These are phyloP conservation scores for Suillus spraguei DNA, from an alignment of 768 basidiomycete species.

Conservation along the genomic window DNA sequence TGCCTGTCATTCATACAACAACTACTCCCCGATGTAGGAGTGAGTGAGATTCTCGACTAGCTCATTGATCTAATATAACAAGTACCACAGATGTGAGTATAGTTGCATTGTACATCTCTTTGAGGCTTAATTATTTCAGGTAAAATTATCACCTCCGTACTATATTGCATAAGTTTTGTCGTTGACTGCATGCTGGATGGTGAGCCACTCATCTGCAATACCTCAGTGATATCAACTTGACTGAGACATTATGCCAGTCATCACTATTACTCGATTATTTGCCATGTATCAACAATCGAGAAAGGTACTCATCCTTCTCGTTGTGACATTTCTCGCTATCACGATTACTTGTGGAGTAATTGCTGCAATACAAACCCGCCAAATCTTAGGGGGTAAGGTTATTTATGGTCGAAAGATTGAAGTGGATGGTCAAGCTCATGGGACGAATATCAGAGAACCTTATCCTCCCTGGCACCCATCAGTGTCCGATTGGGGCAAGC, in stretches of 20 bases:
- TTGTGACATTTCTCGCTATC: neutral
- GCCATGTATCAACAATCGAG: slow-evolving; percentile 3
- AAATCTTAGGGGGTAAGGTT: neutral
- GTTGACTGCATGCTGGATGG: neutral
- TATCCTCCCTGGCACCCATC: neutral
- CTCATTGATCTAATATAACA: neutral
- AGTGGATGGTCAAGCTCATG: neutral
- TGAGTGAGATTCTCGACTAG: neutral
- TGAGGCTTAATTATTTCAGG: neutral
- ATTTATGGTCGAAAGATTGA: neutral
- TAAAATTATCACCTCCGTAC: neutral
- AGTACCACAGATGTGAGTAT: neutral
- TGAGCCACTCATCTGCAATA: neutral
- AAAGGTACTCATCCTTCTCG: neutral
- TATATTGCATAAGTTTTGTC: neutral
- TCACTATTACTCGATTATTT: neutral
- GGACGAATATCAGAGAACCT: neutral
- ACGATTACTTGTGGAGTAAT: neutral
- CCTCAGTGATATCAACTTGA: neutral
- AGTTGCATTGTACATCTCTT: neutral
- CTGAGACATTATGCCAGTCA: neutral
- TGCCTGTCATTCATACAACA: neutral
- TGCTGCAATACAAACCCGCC: neutral
- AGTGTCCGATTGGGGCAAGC: neutral
- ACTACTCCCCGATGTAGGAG: neutral